Evolutionary conservation across 768 basidiomycete species (phyloP).

Genomic region (Lyophyllum shimeji): DNA sequence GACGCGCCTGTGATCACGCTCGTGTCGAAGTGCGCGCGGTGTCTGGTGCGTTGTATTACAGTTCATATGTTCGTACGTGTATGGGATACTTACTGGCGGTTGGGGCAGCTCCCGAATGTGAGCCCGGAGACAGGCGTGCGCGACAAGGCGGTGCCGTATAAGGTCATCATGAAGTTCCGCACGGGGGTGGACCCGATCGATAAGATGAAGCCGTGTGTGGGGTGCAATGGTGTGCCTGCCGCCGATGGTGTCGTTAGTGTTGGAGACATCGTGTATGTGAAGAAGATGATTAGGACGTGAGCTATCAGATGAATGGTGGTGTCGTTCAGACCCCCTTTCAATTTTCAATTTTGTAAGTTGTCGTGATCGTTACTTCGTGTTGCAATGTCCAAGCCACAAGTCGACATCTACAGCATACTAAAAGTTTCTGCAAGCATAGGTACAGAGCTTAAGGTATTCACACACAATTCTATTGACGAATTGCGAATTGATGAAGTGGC

Average conservation of each 20-base stretch:
- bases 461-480: too few species aligned
- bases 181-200: slow-evolving; percentile 51
- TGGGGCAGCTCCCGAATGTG: slow-evolving; percentile 68
- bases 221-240: slow-evolving; percentile 59
- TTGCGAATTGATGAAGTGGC: too few species aligned
- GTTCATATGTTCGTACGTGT: neutral
- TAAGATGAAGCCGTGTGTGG: slow-evolving; percentile 60
- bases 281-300: slow-evolving; percentile 28
- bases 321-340: too few species aligned
- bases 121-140: slow-evolving; percentile 61
- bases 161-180: slow-evolving; percentile 73
- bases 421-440: too few species aligned
- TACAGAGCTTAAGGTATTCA: too few species aligned
- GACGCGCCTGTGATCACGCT: slow-evolving; percentile 47
- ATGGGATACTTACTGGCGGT: neutral
- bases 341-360: too few species aligned
- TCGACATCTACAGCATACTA: too few species aligned
- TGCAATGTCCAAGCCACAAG: too few species aligned
- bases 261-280: slow-evolving; percentile 59
- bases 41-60: slow-evolving; percentile 61
- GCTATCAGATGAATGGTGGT: too few species aligned
- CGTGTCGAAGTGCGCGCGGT: slow-evolving; percentile 70
- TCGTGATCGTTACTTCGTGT: too few species aligned
- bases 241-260: slow-evolving; percentile 54
- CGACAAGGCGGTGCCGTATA: slow-evolving; percentile 74